Evolutionary conservation across 148 eudicot genomes (phyloP), one percentile per base, ranked within the genome.

Genomic region (Arbutus unedo): DNA sequence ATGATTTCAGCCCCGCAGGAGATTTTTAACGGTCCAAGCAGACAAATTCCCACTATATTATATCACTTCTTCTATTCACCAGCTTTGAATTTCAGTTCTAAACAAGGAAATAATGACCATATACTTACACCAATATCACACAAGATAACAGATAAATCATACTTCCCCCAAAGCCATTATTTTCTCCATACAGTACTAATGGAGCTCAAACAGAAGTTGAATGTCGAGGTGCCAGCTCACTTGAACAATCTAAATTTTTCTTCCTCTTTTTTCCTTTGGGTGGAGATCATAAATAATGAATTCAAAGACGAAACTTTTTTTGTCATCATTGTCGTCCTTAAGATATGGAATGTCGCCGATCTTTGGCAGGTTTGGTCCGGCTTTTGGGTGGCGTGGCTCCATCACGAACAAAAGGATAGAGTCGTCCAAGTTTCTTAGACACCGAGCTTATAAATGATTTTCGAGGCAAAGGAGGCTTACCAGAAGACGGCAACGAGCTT

Each of bases 281-380:
- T 25, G 16, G 43, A 74, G 25, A 45, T 5, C 10, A 19, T 18
- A 16, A 57, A 5, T 57, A 57, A 57, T 19, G 2, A 2, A 59
- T 59, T 59, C 23, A 7, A 19, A 59, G 21, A 59, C 23, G 0
- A 59, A 60, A 60, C 31, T 8, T 60, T 8, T 74, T 74, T 19
- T 13, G 11, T 9, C 9, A 9, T 18, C 16, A 59, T 11, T n/a
- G 31, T 19, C 23, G 44, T 31, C 3, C 44, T 90, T 79, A 93
- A 76, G 97, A 91, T 73, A 93, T 82, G 47, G 97, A 91, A 88
- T 90, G 91, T 8, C 97, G 89, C 3, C 97, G 88, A 85, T 80
- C 89, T 85, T 73, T 88, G 80, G 79, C 76, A 23, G 92, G 82
- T 89, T 89, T 91, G 21, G 73, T 83, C 75, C 86, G 89, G 51